Evolutionary conservation across 805 yeast species (phyloP).

Genomic region (Candida jianshihensis): DNA sequence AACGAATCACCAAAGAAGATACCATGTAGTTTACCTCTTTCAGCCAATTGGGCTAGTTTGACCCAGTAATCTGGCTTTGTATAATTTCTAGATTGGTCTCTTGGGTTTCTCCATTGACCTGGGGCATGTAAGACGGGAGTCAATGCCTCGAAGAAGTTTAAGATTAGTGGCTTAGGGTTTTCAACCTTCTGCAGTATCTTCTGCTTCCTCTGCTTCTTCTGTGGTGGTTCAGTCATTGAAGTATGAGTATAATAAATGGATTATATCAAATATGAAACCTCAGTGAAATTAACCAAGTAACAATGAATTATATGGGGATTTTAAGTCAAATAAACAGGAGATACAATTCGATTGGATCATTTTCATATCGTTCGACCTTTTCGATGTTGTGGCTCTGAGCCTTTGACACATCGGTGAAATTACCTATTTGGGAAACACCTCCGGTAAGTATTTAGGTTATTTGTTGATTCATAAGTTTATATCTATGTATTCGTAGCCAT

Average conservation of each 20-base stretch:
- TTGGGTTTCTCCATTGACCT: conserved; percentile 23
- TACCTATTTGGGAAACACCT: too few relatives aligned
- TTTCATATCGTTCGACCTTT: too few relatives aligned
- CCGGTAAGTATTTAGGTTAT: too few relatives aligned
- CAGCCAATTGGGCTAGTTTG: conserved; percentile 32
- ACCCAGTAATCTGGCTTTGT: conserved; percentile 31
- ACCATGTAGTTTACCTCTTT: conserved; percentile 33
- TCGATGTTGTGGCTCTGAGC: neutral
- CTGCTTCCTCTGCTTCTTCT: neutral
- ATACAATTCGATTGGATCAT: too few relatives aligned
- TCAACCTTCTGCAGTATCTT: conserved; percentile 1
- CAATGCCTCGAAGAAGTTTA: conserved; percentile 20
- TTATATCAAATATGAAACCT: too few relatives aligned
- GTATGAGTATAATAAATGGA: too few relatives aligned
- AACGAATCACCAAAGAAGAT: conserved; percentile 35
- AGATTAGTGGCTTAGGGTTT: conserved; percentile 6
- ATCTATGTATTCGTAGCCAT: too few relatives aligned
- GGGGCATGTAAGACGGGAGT: conserved; percentile 22
- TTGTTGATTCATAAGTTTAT: too few relatives aligned
- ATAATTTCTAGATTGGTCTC: conserved; percentile 19
- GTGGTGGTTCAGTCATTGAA: neutral
- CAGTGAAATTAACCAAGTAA: too few relatives aligned
- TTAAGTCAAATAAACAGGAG: too few relatives aligned
- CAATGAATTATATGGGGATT: too few relatives aligned
- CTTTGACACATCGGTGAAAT: too few relatives aligned